Evolutionary conservation across 139 green algal species (phyloP).

Genomic region (Pycnococcus provasolii): DNA sequence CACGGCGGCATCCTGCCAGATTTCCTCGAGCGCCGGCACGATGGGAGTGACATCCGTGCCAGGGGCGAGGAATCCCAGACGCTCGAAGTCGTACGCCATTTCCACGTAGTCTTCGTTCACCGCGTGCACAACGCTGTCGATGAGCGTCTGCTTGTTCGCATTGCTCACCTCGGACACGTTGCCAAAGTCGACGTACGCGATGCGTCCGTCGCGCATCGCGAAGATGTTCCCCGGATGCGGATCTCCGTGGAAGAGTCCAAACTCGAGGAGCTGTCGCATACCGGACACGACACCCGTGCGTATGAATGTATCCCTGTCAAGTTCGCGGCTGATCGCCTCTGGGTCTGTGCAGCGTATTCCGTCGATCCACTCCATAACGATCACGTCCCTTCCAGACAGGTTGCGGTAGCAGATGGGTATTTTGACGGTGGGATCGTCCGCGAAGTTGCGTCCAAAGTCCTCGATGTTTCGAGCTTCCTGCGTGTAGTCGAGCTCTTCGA

Average conservation of each 20-base stretch:
- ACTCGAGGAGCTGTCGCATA: slow-evolving; percentile 94
- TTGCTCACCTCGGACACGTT: slow-evolving; percentile 92
- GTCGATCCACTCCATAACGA: slow-evolving; percentile 99
- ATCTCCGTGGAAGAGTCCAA: slow-evolving; percentile 97
- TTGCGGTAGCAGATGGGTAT: slow-evolving; percentile 84
- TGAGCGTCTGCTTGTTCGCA: slow-evolving; percentile 63
- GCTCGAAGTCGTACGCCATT: slow-evolving; percentile 88
- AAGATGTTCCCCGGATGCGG: slow-evolving; percentile 91
- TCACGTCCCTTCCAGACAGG: slow-evolving; percentile 55
- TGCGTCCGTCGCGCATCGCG: slow-evolving; percentile 86
- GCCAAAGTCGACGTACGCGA: slow-evolving; percentile 99
- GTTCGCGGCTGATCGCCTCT: slow-evolving; percentile 41
- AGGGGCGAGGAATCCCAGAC: slow-evolving; percentile 80
- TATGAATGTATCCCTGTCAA: slow-evolving; percentile 85
- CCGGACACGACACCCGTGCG: slow-evolving; percentile 76
- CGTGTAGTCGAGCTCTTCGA: slow-evolving; percentile 97
- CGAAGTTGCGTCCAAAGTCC: slow-evolving; percentile 88
- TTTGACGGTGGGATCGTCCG: slow-evolving; percentile 83
- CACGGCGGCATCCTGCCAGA: slow-evolving; percentile 66
- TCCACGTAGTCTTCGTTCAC: slow-evolving; percentile 95
- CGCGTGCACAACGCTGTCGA: slow-evolving; percentile 95
- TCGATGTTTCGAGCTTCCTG: slow-evolving; percentile 90
- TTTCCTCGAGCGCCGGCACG: slow-evolving; percentile 85
- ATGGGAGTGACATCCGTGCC: slow-evolving; percentile 88
- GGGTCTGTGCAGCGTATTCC: slow-evolving; percentile 84